Evolutionary conservation across 768 basidiomycete genomes (phyloP).

Genomic region (Lactifluus subvellereus): DNA sequence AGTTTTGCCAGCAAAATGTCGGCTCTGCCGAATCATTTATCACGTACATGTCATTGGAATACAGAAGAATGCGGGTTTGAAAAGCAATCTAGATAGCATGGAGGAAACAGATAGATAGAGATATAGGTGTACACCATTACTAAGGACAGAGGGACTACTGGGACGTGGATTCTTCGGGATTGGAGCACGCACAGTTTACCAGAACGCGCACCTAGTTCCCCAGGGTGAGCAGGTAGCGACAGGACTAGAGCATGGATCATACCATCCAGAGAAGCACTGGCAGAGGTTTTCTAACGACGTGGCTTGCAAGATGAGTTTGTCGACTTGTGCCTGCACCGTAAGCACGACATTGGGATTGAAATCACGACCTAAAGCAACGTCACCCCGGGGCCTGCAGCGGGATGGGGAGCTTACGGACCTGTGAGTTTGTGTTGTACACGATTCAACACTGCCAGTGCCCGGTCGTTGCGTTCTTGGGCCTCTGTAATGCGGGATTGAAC

Average conservation of each 20-base stretch:
- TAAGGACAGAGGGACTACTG: background rate
- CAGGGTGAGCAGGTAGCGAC: background rate
- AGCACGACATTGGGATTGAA: constrained; percentile 82
- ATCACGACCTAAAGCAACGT: constrained; percentile 60
- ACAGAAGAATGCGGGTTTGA: background rate
- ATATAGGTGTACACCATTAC: constrained; percentile 1
- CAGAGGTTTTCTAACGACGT: constrained; percentile 93
- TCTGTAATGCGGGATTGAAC: constrained; percentile 37
- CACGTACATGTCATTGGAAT: background rate
- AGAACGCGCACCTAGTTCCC: constrained; percentile 37
- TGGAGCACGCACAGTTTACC: constrained; percentile 27
- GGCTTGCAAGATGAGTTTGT: constrained; percentile 88
- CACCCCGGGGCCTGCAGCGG: background rate
- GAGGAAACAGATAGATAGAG: constrained; percentile 11
- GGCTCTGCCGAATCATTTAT: background rate
- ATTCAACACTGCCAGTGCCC: constrained; percentile 87
- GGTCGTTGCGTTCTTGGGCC: constrained; percentile 82
- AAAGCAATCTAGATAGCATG: constrained; percentile 13
- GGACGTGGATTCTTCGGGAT: background rate
- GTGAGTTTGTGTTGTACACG: constrained; percentile 94
- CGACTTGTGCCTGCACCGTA: constrained; percentile 78
- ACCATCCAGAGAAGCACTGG: constrained; percentile 96
- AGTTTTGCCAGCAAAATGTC: background rate
- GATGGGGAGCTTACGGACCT: constrained; percentile 40
- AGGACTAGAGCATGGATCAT: constrained; percentile 22